Percentiles rank a stretch among this genome's conserved stretches.
Evolutionary conservation across 1,139 yeast genomes (phyloP).

Genomic region (Debaryomycetaceae sp.): DNA sequence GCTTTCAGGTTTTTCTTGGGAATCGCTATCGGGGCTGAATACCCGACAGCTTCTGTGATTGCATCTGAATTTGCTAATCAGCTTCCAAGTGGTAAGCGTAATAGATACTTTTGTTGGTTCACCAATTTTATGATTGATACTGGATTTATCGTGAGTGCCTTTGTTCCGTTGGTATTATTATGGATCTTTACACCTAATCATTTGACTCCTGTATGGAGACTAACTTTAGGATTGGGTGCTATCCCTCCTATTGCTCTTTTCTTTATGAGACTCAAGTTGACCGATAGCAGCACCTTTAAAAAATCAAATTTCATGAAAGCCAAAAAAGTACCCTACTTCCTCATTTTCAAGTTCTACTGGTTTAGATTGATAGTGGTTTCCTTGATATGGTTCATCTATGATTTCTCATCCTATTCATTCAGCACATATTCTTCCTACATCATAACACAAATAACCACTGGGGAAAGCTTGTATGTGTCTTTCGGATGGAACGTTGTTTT

Average conservation of each 20-base stretch:
- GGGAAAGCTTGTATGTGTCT: constrained; percentile 60
- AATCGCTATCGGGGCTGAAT: constrained; percentile 84
- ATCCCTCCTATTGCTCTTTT: constrained; percentile 79
- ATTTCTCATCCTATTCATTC: constrained; percentile 83
- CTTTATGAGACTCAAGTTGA: constrained; percentile 69
- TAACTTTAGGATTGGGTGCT: constrained; percentile 91
- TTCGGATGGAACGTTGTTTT: constrained; percentile 94
- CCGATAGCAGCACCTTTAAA: constrained; percentile 67
- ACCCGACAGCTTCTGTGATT: constrained; percentile 90
- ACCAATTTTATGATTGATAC: constrained; percentile 85
- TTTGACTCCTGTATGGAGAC: constrained; percentile 84
- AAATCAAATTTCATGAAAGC: constrained; percentile 67
- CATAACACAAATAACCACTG: constrained; percentile 56
- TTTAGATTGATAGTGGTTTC: constrained; percentile 70
- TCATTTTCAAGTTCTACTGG: constrained; percentile 79
- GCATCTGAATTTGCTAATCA: constrained; percentile 87
- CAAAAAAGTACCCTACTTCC: constrained; percentile 58
- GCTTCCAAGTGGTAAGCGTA: constrained; percentile 77
- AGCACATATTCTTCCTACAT: constrained; percentile 78
- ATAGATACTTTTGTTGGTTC: constrained; percentile 85
- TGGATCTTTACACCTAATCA: constrained; percentile 77
- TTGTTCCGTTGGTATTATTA: constrained; percentile 80
- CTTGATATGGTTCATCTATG: constrained; percentile 86
- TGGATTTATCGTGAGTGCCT: constrained; percentile 81
- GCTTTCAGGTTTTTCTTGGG: constrained; percentile 86